Conservation (phyloP, 164 flowering plant species). For the Litsea cubeba region DNA sequence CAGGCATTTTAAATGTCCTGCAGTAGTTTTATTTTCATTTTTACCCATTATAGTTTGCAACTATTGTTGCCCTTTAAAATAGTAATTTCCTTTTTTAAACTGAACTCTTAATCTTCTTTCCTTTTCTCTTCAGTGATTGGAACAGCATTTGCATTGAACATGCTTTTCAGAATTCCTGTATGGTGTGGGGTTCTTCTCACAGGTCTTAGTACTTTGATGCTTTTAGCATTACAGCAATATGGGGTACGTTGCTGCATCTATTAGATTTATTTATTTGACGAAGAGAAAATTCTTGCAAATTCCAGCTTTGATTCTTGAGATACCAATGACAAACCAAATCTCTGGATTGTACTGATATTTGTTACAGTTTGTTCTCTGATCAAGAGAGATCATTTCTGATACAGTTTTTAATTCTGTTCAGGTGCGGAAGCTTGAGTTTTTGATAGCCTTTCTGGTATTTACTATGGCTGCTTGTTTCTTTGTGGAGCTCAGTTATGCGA, state of each 20-base stretch:
- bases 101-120: neutral
- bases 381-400: neutral
- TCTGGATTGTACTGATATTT: neutral
- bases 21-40: too few species aligned
- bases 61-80: too few species aligned
- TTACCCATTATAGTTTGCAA: too few species aligned
- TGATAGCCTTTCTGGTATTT: slow-evolving; percentile 75
- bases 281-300: neutral
- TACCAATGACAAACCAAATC: neutral
- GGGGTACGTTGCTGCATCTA: slow-evolving; percentile 49
- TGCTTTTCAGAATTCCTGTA: slow-evolving; percentile 80
- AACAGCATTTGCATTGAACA: slow-evolving; percentile 93
- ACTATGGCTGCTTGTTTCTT: slow-evolving; percentile 89
- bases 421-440: slow-evolving; percentile 91
- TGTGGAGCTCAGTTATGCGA: slow-evolving; percentile 78
- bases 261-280: neutral
- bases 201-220: slow-evolving; percentile 78
- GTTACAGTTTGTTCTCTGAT: neutral
- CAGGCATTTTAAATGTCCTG: too few species aligned
- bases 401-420: slow-evolving; percentile 18
- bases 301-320: neutral
- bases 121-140: slow-evolving; percentile 60
- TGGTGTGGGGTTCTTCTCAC: slow-evolving; percentile 93
- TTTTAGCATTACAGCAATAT: slow-evolving; percentile 86
- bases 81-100: too few species aligned